Conservation (phyloP, 257 asterid genomes). For the Galeopsis tetrahit region DNA sequence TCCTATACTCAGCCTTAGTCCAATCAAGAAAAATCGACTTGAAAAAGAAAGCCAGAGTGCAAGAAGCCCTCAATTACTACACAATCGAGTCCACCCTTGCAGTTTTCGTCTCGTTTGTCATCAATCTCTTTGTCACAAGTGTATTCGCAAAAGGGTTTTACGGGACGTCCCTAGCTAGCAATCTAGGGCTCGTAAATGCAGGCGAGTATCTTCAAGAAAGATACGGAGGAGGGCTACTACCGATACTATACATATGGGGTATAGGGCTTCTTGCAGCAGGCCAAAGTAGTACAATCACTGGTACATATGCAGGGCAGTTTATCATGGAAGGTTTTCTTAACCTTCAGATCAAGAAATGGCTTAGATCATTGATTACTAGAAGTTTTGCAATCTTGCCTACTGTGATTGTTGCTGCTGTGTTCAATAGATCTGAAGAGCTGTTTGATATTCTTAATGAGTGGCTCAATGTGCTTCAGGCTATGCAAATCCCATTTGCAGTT, state of each 20-base stretch:
- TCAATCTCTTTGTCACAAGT: constrained; percentile 63
- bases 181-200: constrained; percentile 64
- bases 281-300: constrained; percentile 80
- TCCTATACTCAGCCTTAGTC: constrained; percentile 74
- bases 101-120: constrained; percentile 59
- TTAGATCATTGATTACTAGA: constrained; percentile 70
- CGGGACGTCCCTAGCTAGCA: constrained; percentile 49
- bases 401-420: constrained; percentile 58
- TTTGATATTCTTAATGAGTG: constrained; percentile 70
- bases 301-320: constrained; percentile 85
- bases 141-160: constrained; percentile 80
- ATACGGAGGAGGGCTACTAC: constrained; percentile 62
- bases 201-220: constrained; percentile 67
- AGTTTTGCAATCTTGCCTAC: constrained; percentile 77
- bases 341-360: constrained; percentile 67
- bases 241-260: constrained; percentile 73
- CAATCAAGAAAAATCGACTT: constrained; percentile 67
- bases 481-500: constrained; percentile 78
- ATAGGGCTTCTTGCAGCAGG: constrained; percentile 81
- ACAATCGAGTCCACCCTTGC: constrained; percentile 65
- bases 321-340: constrained; percentile 79
- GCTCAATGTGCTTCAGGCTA: constrained; percentile 77
- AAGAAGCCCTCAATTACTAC: constrained; percentile 81
- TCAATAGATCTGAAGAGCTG: constrained; percentile 64
- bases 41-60: constrained; percentile 60